Base-by-base conservation (phyloP, 139 green algal genomes). In the Tetraselmis chui region DNA sequence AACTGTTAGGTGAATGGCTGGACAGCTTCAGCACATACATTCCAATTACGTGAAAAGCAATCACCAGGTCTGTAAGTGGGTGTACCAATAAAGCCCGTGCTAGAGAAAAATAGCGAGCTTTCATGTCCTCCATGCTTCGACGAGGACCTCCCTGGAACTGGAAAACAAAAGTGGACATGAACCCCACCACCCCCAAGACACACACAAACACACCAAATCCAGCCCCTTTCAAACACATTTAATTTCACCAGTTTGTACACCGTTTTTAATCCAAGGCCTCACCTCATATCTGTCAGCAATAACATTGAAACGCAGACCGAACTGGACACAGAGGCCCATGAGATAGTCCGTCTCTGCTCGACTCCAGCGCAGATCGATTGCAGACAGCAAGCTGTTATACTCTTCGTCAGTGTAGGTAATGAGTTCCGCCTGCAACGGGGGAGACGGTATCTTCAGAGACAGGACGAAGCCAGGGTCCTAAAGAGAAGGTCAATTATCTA, bases 311-410 rank as follows among this genome's bases (percentile, higher is more conserved):
- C 95, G 89, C 84, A 96, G 86, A 76, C 95, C 92, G 28, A 95
- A 93, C 31, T 77, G 83, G 76, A 93, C 87, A 79, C 89, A 93
- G 29, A 97, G 59, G 75, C 95, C 89, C 79, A 97, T 81, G 67
- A 98, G 84, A 83, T 97, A 96, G 82, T 98, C 95, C 5, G 95
- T 98, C 80, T 98, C 94, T 77, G 93, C 91, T 24, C 88, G 85
- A 32, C 29, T 90, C 94, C 94, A 98, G 59, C 79, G 81, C 11
- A 85, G 30, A 31, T 92, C 86, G 28, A 30, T 30, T 28, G 31
- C 80, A 30, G 84, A 75, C 1, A 96, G 67, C 27, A 95, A 83
- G 30, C 83, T 85, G 1, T 86, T 45, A 87, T 91, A 97, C 84
- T 97, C 93, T 76, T 94, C 89, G 45, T 94, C 90, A 59, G 92